These are phyloP conservation scores for Epichloe gansuensis DNA, from an alignment of 2,329 filamentous ascomycete genomes.

Conservation along the genomic window DNA sequence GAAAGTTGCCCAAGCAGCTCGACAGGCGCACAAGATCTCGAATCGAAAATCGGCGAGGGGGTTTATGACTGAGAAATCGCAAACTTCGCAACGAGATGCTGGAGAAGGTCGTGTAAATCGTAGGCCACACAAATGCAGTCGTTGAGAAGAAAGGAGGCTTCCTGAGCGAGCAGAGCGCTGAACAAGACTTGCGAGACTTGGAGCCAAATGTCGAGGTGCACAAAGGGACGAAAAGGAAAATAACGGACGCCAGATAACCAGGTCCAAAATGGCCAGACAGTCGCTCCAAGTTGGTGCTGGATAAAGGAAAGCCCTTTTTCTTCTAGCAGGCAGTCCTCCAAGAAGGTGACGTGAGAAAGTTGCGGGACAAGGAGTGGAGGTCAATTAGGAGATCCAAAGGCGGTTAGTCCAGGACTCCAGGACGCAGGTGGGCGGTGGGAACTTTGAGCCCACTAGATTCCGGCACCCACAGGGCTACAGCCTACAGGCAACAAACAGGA, in stretches of 20 bases:
- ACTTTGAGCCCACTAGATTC: background rate
- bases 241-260: constrained; percentile 3
- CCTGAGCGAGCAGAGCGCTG: background rate
- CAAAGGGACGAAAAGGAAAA: constrained; percentile 4
- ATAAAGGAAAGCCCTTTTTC: constrained; percentile 5
- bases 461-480: background rate
- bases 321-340: constrained; percentile 2
- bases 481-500: too few relatives aligned
- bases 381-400: constrained; percentile 6
- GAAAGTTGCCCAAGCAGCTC: background rate
- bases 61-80: background rate
- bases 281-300: constrained; percentile 5
- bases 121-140: background rate
- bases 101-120: constrained; percentile 1
- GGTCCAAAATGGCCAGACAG: constrained; percentile 5
- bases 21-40: background rate
- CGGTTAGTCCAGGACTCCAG: constrained; percentile 5
- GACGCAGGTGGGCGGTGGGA: background rate
- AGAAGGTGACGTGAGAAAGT: constrained; percentile 7
- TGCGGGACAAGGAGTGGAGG: constrained; percentile 7
- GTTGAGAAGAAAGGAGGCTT: constrained; percentile 1
- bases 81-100: background rate
- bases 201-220: constrained; percentile 3
- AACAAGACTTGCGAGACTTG: constrained; percentile 1
- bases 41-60: background rate